Conservation (phyloP, 352 stramenopile genomes). For the Pythium rishiriense region DNA sequence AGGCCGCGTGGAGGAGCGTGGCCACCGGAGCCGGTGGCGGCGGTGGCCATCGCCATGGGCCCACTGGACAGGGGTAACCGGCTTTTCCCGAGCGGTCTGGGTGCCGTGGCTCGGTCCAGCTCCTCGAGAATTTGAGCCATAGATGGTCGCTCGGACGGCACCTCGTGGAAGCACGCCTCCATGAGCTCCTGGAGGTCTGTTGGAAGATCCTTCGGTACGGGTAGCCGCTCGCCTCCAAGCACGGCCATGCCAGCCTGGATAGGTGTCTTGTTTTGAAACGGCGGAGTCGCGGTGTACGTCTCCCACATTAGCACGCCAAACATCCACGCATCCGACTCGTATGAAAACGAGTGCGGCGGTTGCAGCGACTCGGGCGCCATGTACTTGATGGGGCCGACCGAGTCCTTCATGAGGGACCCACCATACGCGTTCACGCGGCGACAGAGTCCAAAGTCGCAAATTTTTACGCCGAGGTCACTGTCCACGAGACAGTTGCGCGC, state of each 20-base stretch:
- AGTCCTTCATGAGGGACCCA: constrained; percentile 61
- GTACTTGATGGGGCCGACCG: constrained; percentile 77
- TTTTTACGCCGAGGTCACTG: constrained; percentile 55
- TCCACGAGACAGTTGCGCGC: constrained; percentile 81
- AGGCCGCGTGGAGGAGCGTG: constrained; percentile 1
- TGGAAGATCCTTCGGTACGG: constrained; percentile 46
- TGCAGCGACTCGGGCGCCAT: constrained; percentile 83
- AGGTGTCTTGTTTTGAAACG: constrained; percentile 56
- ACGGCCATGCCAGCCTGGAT: constrained; percentile 68
- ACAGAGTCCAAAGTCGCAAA: constrained; percentile 82
- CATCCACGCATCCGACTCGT: constrained; percentile 79
- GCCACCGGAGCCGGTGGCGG: neutral
- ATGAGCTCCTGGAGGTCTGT: constrained; percentile 55
- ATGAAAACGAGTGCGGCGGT: constrained; percentile 73
- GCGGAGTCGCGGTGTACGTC: constrained; percentile 54
- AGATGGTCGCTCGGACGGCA: constrained; percentile 55
- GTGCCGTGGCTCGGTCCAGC: constrained; percentile 9
- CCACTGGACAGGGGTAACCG: neutral
- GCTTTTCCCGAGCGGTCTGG: neutral
- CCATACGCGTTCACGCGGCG: constrained; percentile 58
- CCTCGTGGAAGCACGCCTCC: constrained; percentile 70
- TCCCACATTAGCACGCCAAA: constrained; percentile 87
- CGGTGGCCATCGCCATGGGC: neutral
- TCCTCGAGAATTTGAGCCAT: constrained; percentile 65
- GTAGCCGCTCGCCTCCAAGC: constrained; percentile 57